Evolutionary conservation across 2,329 filamentous ascomycete genomes (phyloP), one percentile per base, ranked within the genome.

Genomic region (Pseudogymnoascus sp.): DNA sequence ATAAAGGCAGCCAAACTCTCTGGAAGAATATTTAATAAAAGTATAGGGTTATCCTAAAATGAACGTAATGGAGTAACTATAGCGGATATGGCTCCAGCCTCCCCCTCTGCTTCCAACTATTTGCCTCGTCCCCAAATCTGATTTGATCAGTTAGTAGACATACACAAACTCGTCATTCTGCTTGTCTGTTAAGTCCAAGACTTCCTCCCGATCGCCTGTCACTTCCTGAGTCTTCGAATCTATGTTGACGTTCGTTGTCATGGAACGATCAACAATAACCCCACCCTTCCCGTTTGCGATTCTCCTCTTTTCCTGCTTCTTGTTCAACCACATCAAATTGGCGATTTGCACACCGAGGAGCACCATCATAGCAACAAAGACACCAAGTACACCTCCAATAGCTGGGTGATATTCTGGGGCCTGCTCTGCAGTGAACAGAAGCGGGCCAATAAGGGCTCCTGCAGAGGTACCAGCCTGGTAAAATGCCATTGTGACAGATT

Each of bases 161-260:
- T 84, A 87, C 14, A 87, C 79, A 74, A 89, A 89, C 69, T 89
- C 85, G 64, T 89, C 84, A 67, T 89, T 89, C 75, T 85, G 75
- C 18, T 81, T 74, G 71, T 89, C 86, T 0, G 86, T 87, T 67
- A 87, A 67, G 73, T 89, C 86, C 66, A 82, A 71, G 60, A 83
- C 81, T 0, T 60, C 35, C 18, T 14, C 21, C 33, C 10, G 14
- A 1, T 40, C 35, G 5, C 50, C 50, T 33, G 16, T 14, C 18
- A 31, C 38, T 25, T 60, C 59, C 33, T 31, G 21, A 5, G 59
- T 60, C 59, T 60, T 60, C 18, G 18, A 4, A 60, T 60, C 59
- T 1, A 31, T 8, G 28, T 56, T 56, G 16, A 56, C 50, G 28
- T 56, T 56, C 10, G 50, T 56, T 67, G 83, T 76, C 86, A 89